Conservation (phyloP, 495 filamentous ascomycete species). For the Penicillium simplicissimum region DNA sequence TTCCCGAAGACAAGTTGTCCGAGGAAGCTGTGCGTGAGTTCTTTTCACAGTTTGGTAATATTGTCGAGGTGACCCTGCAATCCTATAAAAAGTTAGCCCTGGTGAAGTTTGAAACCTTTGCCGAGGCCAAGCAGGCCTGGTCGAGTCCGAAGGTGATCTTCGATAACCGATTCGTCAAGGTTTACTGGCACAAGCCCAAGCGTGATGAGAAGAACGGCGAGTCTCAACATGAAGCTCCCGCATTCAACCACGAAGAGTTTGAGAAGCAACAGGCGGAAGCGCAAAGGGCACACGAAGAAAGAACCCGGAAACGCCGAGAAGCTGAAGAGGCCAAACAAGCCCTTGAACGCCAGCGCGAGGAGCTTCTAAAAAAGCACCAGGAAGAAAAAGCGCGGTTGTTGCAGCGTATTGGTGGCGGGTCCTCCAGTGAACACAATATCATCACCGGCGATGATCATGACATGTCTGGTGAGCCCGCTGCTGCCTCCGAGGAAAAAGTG, state of each 20-base stretch:
- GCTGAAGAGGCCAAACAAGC: constrained; percentile 69
- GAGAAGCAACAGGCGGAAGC: constrained; percentile 72
- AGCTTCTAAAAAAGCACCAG: constrained; percentile 69
- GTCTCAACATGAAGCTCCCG: constrained; percentile 30
- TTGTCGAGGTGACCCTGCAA: constrained; percentile 72
- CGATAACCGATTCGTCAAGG: constrained; percentile 96
- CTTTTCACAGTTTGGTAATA: constrained; percentile 82
- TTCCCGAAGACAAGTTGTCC: constrained; percentile 81
- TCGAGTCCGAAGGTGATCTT: constrained; percentile 93
- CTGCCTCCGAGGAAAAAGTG: constrained; percentile 49
- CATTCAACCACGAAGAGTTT: constrained; percentile 79
- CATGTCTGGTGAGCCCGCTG: constrained; percentile 9
- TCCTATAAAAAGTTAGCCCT: constrained; percentile 75
- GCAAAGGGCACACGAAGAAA: constrained; percentile 78
- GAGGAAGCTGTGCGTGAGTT: constrained; percentile 75
- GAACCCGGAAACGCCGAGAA: constrained; percentile 69
- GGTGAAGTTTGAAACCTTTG: constrained; percentile 75
- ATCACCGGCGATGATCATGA: constrained; percentile 21
- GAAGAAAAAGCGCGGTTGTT: constrained; percentile 74
- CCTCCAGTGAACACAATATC: constrained; percentile 37
- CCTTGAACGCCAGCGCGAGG: constrained; percentile 74
- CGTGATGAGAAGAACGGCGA: constrained; percentile 37
- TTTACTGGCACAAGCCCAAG: constrained; percentile 86
- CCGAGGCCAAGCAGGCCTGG: constrained; percentile 77
- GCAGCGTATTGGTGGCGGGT: constrained; percentile 58